These are phyloP conservation scores for Colletotrichum camelliae DNA, from an alignment of 2,329 filamentous ascomycete species.

Conservation along the genomic window DNA sequence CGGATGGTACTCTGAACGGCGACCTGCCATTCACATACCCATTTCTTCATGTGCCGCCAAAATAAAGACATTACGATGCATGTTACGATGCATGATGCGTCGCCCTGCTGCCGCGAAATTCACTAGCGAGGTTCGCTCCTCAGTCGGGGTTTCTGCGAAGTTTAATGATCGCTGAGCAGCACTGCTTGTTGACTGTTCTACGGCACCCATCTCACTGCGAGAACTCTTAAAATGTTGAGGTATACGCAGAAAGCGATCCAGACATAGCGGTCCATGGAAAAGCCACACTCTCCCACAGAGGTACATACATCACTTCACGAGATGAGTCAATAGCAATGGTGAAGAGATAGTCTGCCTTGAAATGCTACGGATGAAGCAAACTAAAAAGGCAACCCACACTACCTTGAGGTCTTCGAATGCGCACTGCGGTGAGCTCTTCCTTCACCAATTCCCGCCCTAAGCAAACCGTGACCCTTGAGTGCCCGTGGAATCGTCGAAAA, in stretches of 20 bases:
- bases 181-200: not conserved
- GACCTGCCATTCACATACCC: not conserved
- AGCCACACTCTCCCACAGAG: not conserved
- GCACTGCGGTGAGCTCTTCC: not conserved
- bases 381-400: not conserved
- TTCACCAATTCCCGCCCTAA: conserved; percentile 3
- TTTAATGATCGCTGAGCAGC: not conserved
- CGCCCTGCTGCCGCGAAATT: not conserved
- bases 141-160: not conserved
- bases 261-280: not conserved
- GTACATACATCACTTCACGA: not conserved
- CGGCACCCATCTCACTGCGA: not conserved
- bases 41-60: not conserved
- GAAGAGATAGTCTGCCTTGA: not conserved
- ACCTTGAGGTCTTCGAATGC: not conserved
- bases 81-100: not conserved
- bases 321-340: not conserved
- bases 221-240: not conserved
- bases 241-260: not conserved
- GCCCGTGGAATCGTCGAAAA: conserved; percentile 7
- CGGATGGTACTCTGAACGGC: not conserved
- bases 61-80: not conserved
- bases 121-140: not conserved
- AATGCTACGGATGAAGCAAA: not conserved
- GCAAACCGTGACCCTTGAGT: conserved; percentile 6